Conservation (phyloP, 257 asterid genomes). For the Nemophila menziesii region DNA sequence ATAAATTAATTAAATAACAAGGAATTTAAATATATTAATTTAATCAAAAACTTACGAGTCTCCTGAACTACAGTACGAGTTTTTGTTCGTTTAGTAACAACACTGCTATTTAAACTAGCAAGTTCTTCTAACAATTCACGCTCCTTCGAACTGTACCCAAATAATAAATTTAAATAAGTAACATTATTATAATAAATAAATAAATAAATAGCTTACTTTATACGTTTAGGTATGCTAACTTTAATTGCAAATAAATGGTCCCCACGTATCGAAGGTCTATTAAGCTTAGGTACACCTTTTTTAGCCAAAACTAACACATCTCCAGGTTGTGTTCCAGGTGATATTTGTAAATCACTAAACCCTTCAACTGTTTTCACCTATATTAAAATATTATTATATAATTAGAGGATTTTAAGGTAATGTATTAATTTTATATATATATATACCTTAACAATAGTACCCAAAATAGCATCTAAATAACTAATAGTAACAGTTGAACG, state of each 20-base stretch:
- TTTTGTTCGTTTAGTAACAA: conserved; percentile 46
- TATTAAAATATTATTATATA: conserved; percentile 9
- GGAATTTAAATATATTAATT: neutral
- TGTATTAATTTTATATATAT: conserved; percentile 2
- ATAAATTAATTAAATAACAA: no score
- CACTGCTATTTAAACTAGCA: conserved; percentile 48
- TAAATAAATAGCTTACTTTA: conserved; percentile 37
- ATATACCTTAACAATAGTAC: conserved; percentile 59
- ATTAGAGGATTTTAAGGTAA: conserved; percentile 4
- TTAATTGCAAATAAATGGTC: conserved; percentile 86
- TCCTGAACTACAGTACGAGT: conserved; percentile 53
- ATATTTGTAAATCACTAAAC: conserved; percentile 71
- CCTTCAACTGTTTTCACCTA: conserved; percentile 99
- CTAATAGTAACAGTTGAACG: conserved; percentile 58
- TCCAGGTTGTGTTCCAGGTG: conserved; percentile 99
- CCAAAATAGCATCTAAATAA: conserved; percentile 92
- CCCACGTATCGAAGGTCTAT: conserved; percentile 93
- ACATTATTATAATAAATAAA: no score
- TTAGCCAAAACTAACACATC: conserved; percentile 92
- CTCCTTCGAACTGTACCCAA: conserved; percentile 47
- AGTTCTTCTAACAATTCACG: conserved; percentile 88
- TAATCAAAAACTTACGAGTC: conserved; percentile 34
- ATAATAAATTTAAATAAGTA: neutral
- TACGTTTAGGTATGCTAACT: conserved; percentile 83
- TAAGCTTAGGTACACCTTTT: conserved; percentile 92